Percentiles rank a stretch among this genome's conserved stretches.
phyloP scores from a whole-genome alignment of 2,329 filamentous ascomycete genomes.

The Coleophoma cylindrospora region DNA sequence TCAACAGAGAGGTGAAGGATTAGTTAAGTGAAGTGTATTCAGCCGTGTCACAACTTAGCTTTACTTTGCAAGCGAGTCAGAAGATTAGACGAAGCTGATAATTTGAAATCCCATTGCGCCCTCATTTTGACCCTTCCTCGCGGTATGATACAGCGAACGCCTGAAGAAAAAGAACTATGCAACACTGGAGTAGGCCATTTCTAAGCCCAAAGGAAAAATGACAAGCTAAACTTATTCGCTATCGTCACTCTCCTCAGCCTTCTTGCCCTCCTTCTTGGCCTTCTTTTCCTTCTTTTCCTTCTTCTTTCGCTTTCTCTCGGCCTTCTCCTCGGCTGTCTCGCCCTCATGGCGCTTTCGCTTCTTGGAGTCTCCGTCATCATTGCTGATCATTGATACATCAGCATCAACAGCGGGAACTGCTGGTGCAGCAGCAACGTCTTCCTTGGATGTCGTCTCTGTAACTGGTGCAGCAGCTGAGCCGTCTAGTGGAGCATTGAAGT shows the following conservation, averaged over 20 bases:
- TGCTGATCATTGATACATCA: slow-evolving; percentile 44
- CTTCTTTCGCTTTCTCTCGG: slow-evolving; percentile 43
- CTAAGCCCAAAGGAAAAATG: background rate
- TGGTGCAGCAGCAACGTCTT: slow-evolving; percentile 32
- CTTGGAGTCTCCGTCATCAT: slow-evolving; percentile 55
- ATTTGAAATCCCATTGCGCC: slow-evolving; percentile 1
- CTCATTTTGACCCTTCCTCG: slow-evolving; percentile 2
- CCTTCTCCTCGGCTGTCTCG: slow-evolving; percentile 64
- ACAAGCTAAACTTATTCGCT: slow-evolving; percentile 36
- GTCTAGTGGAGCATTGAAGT: slow-evolving; percentile 60
- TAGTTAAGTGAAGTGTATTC: too few relatives aligned
- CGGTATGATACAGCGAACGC: slow-evolving; percentile 6
- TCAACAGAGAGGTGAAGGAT: too few relatives aligned
- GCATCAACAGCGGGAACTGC: slow-evolving; percentile 31
- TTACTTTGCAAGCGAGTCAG: too few relatives aligned
- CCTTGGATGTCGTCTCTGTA: slow-evolving; percentile 31
- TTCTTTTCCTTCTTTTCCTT: slow-evolving; percentile 49
- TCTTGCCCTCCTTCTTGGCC: slow-evolving; percentile 37
- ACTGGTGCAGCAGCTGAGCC: slow-evolving; percentile 35
- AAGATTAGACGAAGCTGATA: background rate
- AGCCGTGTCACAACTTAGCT: too few relatives aligned
- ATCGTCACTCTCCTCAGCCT: slow-evolving; percentile 30
- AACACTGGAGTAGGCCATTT: background rate
- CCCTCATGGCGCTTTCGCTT: slow-evolving; percentile 80
- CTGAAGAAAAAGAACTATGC: slow-evolving; percentile 1